Conservation (phyloP, 1,284 basidiomycete species). For the Heliocybe sulcata region DNA sequence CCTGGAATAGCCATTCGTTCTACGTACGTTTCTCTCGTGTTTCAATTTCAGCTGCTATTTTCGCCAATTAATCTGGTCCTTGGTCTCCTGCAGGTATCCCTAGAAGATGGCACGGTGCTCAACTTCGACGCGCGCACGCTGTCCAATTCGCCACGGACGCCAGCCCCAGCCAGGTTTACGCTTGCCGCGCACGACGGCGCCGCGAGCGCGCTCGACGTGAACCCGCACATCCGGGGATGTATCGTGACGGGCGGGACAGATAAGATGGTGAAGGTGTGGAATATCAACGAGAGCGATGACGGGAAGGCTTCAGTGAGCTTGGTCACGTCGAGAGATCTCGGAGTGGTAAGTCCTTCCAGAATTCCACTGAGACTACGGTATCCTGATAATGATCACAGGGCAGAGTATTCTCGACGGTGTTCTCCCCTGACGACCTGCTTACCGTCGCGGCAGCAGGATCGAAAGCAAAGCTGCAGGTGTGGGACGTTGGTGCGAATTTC, state of each 20-base stretch:
- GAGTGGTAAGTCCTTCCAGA: conserved; percentile 85
- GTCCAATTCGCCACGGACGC: conserved; percentile 34
- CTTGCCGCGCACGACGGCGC: conserved; percentile 94
- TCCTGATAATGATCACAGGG: conserved; percentile 46
- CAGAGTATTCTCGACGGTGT: conserved; percentile 88
- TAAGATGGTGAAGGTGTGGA: conserved; percentile 95
- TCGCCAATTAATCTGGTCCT: neutral
- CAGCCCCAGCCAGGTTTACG: conserved; percentile 77
- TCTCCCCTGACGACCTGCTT: conserved; percentile 92
- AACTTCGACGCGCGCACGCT: conserved; percentile 88
- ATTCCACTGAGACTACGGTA: too few relatives aligned
- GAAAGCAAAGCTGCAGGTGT: conserved; percentile 89
- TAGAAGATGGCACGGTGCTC: conserved; percentile 89
- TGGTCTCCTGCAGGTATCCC: conserved; percentile 56
- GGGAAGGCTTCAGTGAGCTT: conserved; percentile 80
- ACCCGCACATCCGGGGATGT: conserved; percentile 87
- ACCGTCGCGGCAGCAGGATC: conserved; percentile 93
- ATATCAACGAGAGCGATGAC: conserved; percentile 63
- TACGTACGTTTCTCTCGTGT: conserved; percentile 77
- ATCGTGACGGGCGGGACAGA: conserved; percentile 92
- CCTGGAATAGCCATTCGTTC: conserved; percentile 84
- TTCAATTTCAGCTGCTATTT: conserved; percentile 5
- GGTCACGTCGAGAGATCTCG: conserved; percentile 87
- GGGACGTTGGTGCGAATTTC: conserved; percentile 82
- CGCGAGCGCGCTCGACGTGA: conserved; percentile 87